These are phyloP conservation scores for Dryadomyces quercus-mongolicae DNA, from an alignment of 2,329 filamentous ascomycete species.

Conservation along the genomic window DNA sequence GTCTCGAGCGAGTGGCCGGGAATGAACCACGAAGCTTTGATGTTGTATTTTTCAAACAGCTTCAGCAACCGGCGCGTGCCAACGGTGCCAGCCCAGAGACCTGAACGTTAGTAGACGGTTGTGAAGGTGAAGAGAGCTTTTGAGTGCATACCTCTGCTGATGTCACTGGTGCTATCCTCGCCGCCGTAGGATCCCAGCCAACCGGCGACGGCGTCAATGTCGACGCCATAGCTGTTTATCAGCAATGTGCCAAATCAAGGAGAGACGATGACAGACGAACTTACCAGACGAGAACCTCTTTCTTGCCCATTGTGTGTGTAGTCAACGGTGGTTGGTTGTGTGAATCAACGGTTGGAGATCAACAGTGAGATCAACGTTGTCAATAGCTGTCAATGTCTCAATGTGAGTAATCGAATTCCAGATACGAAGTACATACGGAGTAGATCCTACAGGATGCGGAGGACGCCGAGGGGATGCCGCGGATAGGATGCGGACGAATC, in stretches of 20 bases:
- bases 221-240: slow-evolving; percentile 49
- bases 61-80: slow-evolving; percentile 55
- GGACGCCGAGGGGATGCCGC: background rate
- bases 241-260: too few relatives aligned
- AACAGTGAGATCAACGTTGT: too few relatives aligned
- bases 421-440: too few relatives aligned
- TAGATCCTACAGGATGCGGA: too few relatives aligned
- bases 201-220: slow-evolving; percentile 65
- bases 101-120: too few relatives aligned
- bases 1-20: slow-evolving; percentile 36
- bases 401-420: too few relatives aligned
- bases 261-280: too few relatives aligned
- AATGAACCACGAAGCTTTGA: slow-evolving; percentile 49
- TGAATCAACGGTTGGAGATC: too few relatives aligned
- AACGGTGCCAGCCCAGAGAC: slow-evolving; percentile 54
- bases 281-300: slow-evolving; percentile 1
- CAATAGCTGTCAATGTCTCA: too few relatives aligned
- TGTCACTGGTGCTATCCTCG: slow-evolving; percentile 60
- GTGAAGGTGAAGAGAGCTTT: too few relatives aligned
- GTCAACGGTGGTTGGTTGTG: too few relatives aligned
- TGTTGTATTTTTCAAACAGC: slow-evolving; percentile 59
- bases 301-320: background rate
- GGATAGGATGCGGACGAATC: background rate
- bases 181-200: slow-evolving; percentile 68
- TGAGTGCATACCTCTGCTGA: slow-evolving; percentile 41